Evolutionary conservation across 2,329 filamentous ascomycete genomes (phyloP), one percentile per base, ranked within the genome.

Genomic region (Curvularia lunata): DNA sequence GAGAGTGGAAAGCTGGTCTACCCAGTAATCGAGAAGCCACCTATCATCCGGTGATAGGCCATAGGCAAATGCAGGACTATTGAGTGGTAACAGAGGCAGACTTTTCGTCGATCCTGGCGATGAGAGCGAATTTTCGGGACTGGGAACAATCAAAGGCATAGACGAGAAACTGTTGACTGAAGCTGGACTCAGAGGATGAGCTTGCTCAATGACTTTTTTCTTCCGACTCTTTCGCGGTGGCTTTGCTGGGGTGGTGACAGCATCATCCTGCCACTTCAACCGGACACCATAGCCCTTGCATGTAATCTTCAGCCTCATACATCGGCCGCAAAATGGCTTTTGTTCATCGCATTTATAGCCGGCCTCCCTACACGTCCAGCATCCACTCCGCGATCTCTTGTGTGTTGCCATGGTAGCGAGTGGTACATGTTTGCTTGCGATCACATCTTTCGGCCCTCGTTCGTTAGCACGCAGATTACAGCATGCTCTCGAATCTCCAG

Each of bases 341-440:
- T 68, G 58, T 47, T 74, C 71, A 45, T 74, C 70, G 60, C 71
- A 74, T 49, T 74, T 74, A 52, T 74, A 74, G 1, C 71, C 71
- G 12, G 70, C 68, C 55, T 71, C 69, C 16, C 70, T 58, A 59
- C 71, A 74, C 4, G 71, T 74, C 70, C 70, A 72, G 56, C 71
- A 74, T 34, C 71, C 71, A 7, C 69, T 71, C 34, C 71, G 58
- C 12, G 68, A 66, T 58, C 71, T 64, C 23, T 68, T 73, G 54
- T 72, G 71, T 48, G 63, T 61, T 47, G 59, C 61, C 62, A 66
- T 65, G 5, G 48, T 30, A n/a, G 30, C 5, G 16, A 27, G 21
- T 46, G 19, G 12, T 28, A 32, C 58, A 65, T 65, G 40, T 56
- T 62, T 30, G 30, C 27, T 25, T 40, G 18, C n/a, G n/a, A 40